phyloP scores from a whole-genome alignment of 2,329 filamentous ascomycete genomes.

The Penicillium sp. region DNA sequence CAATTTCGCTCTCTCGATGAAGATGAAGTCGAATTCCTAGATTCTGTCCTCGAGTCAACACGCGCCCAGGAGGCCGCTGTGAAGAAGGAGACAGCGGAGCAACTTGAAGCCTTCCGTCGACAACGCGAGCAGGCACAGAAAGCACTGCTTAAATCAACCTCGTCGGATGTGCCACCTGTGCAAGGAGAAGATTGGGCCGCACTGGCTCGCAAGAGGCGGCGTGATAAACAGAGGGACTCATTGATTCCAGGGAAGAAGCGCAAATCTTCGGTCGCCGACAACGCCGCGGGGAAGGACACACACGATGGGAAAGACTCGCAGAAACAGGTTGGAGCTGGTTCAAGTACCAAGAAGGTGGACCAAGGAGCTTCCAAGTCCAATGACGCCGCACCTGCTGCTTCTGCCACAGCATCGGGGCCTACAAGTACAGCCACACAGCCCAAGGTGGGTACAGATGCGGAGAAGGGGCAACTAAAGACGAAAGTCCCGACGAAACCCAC shows the following conservation, averaged over 20 bases:
- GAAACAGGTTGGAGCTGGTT: constrained; percentile 10
- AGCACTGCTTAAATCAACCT: constrained; percentile 41
- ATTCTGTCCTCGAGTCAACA: constrained; percentile 57
- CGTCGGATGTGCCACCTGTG: constrained; percentile 31
- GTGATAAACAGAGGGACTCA: constrained; percentile 45
- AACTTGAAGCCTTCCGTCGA: constrained; percentile 58
- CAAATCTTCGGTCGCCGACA: constrained; percentile 37
- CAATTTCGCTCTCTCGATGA: constrained; percentile 53
- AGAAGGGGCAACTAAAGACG: not conserved
- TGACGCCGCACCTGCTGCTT: not conserved
- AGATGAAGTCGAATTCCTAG: constrained; percentile 52
- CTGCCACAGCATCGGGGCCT: not conserved
- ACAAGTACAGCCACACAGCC: not conserved
- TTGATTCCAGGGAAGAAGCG: constrained; percentile 43
- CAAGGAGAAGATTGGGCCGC: constrained; percentile 51
- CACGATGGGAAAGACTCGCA: constrained; percentile 5
- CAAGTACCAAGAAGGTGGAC: not conserved
- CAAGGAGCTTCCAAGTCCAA: not conserved
- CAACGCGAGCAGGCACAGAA: constrained; percentile 60
- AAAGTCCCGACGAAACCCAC: not conserved
- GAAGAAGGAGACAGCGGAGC: constrained; percentile 57
- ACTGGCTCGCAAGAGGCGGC: constrained; percentile 53
- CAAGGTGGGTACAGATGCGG: not conserved
- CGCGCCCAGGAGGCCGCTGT: constrained; percentile 57
- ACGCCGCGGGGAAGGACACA: constrained; percentile 3